Conservation (phyloP, 1,284 basidiomycete species). For the Golubevia sp. region DNA sequence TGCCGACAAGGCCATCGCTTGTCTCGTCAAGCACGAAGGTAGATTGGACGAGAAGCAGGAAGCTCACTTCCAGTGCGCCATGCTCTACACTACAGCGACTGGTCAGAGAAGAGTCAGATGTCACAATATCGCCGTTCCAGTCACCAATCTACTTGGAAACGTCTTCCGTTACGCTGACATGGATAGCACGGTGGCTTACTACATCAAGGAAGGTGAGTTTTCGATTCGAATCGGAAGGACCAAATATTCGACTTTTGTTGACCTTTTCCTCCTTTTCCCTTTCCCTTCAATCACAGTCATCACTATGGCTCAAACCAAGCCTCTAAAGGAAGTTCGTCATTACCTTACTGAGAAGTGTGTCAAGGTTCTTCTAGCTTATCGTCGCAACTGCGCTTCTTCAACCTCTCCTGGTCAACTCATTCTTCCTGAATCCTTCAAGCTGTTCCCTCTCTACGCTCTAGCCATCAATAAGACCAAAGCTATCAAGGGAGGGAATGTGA, state of each 20-base stretch:
- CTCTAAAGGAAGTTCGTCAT: constrained; percentile 78
- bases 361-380: constrained; percentile 81
- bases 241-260: not conserved
- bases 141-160: constrained; percentile 82
- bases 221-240: not conserved
- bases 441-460: constrained; percentile 81
- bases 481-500: constrained; percentile 83
- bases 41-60: constrained; percentile 76
- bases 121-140: constrained; percentile 81
- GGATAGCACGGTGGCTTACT: constrained; percentile 77
- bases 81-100: constrained; percentile 79
- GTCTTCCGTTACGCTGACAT: constrained; percentile 92
- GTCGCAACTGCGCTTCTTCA: constrained; percentile 85
- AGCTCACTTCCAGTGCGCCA: constrained; percentile 85
- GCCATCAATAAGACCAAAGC: constrained; percentile 88
- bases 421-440: constrained; percentile 89
- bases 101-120: constrained; percentile 85
- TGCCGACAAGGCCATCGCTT: constrained; percentile 78
- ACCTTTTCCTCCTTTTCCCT: constrained; percentile 5
- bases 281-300: too few relatives aligned
- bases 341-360: constrained; percentile 84
- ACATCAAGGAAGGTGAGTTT: constrained; percentile 77
- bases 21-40: constrained; percentile 70
- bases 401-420: constrained; percentile 84
- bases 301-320: constrained; percentile 77